phyloP scores from a whole-genome alignment of 352 stramenopile species.

The Pythium phragmiticola region DNA sequence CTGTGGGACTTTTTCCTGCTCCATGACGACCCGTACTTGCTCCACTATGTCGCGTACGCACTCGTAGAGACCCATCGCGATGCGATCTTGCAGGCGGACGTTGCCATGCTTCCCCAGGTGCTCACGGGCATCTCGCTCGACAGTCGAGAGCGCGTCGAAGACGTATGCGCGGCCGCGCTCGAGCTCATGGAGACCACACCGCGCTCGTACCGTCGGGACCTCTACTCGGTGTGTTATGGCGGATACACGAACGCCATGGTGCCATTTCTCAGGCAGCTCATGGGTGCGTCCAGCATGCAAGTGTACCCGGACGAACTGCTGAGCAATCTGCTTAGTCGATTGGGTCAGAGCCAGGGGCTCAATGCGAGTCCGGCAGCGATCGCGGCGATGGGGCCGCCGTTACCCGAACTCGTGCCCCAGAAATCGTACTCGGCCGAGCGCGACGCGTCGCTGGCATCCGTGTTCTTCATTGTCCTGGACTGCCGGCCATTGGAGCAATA shows the following conservation, averaged over 20 bases:
- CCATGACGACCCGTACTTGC: conserved; percentile 83
- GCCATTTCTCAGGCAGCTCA: conserved; percentile 71
- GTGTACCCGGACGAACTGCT: conserved; percentile 85
- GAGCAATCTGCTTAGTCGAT: conserved; percentile 63
- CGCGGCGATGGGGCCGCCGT: conserved; percentile 13
- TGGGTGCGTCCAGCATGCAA: conserved; percentile 71
- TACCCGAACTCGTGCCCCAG: conserved; percentile 10
- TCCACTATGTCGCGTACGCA: conserved; percentile 89
- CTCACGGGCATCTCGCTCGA: conserved; percentile 73
- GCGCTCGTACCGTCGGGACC: conserved; percentile 72
- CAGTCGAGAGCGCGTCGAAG: conserved; percentile 52
- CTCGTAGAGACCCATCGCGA: conserved; percentile 65
- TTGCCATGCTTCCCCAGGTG: conserved; percentile 80
- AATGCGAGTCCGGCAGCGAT: conserved; percentile 17
- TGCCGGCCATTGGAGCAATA: conserved; percentile 77
- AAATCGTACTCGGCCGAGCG: conserved; percentile 41
- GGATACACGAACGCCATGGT: conserved; percentile 64
- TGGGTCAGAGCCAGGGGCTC: conserved; percentile 23
- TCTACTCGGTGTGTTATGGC: conserved; percentile 83
- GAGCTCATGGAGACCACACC: conserved; percentile 65
- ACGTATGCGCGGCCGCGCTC: conserved; percentile 51
- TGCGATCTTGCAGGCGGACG: conserved; percentile 59
- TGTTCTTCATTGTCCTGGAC: conserved; percentile 84
- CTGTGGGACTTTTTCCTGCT: conserved; percentile 93
- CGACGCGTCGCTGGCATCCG: conserved; percentile 36